These are phyloP conservation scores for Alternaria angustiovoidea DNA, from an alignment of 2,329 filamentous ascomycete species.

Conservation along the genomic window DNA sequence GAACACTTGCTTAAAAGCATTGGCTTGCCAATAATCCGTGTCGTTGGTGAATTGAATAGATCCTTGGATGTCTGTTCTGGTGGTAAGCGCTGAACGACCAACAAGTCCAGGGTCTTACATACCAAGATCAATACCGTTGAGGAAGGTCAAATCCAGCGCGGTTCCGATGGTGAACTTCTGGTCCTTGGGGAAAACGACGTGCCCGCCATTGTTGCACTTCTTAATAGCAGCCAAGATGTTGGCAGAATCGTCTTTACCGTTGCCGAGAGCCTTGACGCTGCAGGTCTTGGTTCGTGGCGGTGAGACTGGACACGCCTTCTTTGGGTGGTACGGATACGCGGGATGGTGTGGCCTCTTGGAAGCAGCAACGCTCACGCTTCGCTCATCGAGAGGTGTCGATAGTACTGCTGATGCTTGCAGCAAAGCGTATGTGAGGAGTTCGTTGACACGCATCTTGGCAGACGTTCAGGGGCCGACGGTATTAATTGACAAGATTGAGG, in stretches of 20 bases:
- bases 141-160: slow-evolving; percentile 70
- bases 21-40: slow-evolving; percentile 72
- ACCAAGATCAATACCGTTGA: slow-evolving; percentile 70
- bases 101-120: slow-evolving; percentile 11
- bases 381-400: slow-evolving; percentile 28
- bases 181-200: slow-evolving; percentile 65
- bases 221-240: slow-evolving; percentile 64
- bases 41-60: slow-evolving; percentile 71
- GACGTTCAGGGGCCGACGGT: neutral
- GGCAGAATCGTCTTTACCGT: slow-evolving; percentile 59
- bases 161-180: slow-evolving; percentile 69
- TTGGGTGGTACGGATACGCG: slow-evolving; percentile 48
- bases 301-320: slow-evolving; percentile 45
- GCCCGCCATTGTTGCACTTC: slow-evolving; percentile 69
- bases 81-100: slow-evolving; percentile 3
- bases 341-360: slow-evolving; percentile 46
- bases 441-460: slow-evolving; percentile 38
- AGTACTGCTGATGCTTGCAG: slow-evolving; percentile 36
- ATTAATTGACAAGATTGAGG: neutral
- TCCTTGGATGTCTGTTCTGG: slow-evolving; percentile 62
- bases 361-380: slow-evolving; percentile 12
- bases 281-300: slow-evolving; percentile 50
- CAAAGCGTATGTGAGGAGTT: slow-evolving; percentile 31
- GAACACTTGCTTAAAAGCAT: slow-evolving; percentile 70
- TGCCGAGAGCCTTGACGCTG: slow-evolving; percentile 49